These are phyloP conservation scores for Knoxdaviesia capensis DNA, from an alignment of 2,329 filamentous ascomycete species.

Conservation along the genomic window DNA sequence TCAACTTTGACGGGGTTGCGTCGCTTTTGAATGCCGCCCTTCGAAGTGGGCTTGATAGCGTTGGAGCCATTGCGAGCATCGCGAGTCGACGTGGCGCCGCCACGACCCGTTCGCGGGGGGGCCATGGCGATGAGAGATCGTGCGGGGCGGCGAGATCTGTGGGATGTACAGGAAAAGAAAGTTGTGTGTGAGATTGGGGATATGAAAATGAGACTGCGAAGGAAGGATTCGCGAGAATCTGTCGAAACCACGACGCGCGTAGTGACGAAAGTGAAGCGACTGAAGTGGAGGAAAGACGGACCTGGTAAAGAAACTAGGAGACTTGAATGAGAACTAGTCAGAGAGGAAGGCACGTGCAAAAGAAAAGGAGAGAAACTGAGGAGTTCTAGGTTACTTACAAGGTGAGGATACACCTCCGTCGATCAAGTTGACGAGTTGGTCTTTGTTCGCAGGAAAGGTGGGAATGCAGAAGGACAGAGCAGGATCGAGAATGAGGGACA, in stretches of 20 bases:
- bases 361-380: no score
- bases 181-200: background rate
- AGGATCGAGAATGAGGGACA: background rate
- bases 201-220: no score
- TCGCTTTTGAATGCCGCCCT: constrained; percentile 31
- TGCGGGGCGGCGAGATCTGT: background rate
- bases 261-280: background rate
- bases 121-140: constrained; percentile 8
- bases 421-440: no score
- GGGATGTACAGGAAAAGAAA: background rate
- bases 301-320: background rate
- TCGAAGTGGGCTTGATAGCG: constrained; percentile 2
- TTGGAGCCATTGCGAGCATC: constrained; percentile 5
- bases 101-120: constrained; percentile 6
- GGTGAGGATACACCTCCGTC: no score
- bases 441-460: no score
- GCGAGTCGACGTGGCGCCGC: constrained; percentile 4
- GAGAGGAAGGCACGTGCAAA: no score
- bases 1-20: constrained; percentile 22
- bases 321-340: no score
- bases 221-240: background rate
- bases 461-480: background rate
- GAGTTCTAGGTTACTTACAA: no score
- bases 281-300: background rate
- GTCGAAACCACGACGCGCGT: background rate